Conservation (phyloP, 306 rosid species). For the Clitoria ternatea region DNA sequence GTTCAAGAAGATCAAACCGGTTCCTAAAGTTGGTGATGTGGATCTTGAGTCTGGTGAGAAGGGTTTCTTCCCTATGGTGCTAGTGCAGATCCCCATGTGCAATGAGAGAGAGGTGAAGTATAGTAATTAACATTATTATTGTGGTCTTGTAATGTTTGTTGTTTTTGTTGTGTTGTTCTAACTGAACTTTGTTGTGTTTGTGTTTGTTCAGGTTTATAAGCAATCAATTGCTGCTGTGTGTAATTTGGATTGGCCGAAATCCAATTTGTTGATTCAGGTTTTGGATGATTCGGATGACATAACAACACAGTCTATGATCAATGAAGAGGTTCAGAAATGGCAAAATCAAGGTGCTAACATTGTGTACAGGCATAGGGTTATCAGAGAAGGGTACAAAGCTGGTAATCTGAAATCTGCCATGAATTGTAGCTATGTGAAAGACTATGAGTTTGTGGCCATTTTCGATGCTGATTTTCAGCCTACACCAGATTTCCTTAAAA, state of each 20-base stretch:
- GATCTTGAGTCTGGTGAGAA: slow-evolving; percentile 76
- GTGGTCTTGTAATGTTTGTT: background rate
- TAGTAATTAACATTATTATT: background rate
- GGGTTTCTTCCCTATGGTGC: slow-evolving; percentile 75
- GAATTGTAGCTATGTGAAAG: slow-evolving; percentile 84
- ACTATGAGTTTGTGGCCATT: slow-evolving; percentile 78
- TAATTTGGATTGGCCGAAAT: slow-evolving; percentile 85
- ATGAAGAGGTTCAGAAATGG: slow-evolving; percentile 78
- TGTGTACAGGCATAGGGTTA: slow-evolving; percentile 68
- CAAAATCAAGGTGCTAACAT: slow-evolving; percentile 71
- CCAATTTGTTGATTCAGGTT: slow-evolving; percentile 67
- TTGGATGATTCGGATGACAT: slow-evolving; percentile 93
- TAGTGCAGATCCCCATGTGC: slow-evolving; percentile 97
- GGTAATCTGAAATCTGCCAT: slow-evolving; percentile 94
- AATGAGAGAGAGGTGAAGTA: slow-evolving; percentile 70
- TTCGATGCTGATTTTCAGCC: slow-evolving; percentile 97
- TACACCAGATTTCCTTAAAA: slow-evolving; percentile 68
- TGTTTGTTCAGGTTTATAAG: slow-evolving; percentile 68
- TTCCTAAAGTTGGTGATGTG: slow-evolving; percentile 35
- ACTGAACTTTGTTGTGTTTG: background rate
- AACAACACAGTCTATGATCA: slow-evolving; percentile 56
- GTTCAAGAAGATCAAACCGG: slow-evolving; percentile 67
- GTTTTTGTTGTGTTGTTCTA: background rate
- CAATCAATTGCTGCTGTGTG: slow-evolving; percentile 84
- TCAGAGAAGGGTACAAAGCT: slow-evolving; percentile 90